Conservation (phyloP, 305 asterid genomes). For the Fraxinus xanthoxyloides region DNA sequence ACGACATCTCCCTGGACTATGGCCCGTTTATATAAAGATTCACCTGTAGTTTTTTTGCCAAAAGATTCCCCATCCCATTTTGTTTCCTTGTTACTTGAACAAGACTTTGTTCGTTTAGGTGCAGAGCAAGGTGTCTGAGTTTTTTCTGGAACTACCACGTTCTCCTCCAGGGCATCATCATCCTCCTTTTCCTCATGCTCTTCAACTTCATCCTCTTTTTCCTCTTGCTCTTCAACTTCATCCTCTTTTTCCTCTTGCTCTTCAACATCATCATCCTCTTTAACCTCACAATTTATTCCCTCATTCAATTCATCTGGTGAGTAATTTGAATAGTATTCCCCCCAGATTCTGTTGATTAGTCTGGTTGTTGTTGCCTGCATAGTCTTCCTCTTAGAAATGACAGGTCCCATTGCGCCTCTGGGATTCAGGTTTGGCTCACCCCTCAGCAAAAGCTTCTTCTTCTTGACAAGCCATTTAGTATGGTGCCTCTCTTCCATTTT, state of each 20-base stretch:
- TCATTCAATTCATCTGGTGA: conserved; percentile 58
- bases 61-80: conserved; percentile 67
- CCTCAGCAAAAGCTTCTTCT: conserved; percentile 64
- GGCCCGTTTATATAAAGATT: conserved; percentile 52
- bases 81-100: conserved; percentile 37
- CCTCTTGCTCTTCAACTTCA: conserved; percentile 39
- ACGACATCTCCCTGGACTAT: conserved; percentile 54
- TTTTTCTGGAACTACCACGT: conserved; percentile 38
- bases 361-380: conserved; percentile 95
- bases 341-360: conserved; percentile 91
- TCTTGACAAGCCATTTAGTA: conserved; percentile 90
- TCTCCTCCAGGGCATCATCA: conserved; percentile 56
- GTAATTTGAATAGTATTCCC: conserved; percentile 80
- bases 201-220: conserved; percentile 54
- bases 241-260: conserved; percentile 76
- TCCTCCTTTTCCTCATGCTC: conserved; percentile 59
- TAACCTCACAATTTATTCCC: conserved; percentile 46
- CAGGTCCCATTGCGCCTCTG: conserved; percentile 72
- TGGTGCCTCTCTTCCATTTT: conserved; percentile 96
- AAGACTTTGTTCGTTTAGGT: conserved; percentile 42
- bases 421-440: conserved; percentile 68
- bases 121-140: conserved; percentile 29
- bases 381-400: conserved; percentile 75
- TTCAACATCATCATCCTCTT: conserved; percentile 64
- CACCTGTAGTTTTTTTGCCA: conserved; percentile 58